Evolutionary conservation across 495 filamentous ascomycete genomes (phyloP).

Genomic region (Neurospora tetrasperma): DNA sequence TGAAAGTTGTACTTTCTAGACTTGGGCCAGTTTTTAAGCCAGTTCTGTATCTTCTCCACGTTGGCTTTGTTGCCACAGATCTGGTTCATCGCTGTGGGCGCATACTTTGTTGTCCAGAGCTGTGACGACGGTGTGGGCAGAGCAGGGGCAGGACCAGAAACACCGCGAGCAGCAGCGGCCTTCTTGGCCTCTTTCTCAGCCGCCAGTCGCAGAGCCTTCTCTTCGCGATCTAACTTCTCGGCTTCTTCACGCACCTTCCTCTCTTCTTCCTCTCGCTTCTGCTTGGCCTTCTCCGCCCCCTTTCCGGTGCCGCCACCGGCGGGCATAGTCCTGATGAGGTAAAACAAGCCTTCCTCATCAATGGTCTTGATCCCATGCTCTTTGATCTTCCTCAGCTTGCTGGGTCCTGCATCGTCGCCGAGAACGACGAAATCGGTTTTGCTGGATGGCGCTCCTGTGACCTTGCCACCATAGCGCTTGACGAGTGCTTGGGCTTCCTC

Average conservation of each 20-base stretch:
- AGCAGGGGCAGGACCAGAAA: constrained; percentile 23
- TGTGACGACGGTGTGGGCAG: constrained; percentile 47
- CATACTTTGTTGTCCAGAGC: constrained; percentile 95
- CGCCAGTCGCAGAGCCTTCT: constrained; percentile 43
- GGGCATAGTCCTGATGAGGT: constrained; percentile 73
- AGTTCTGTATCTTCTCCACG: constrained; percentile 81
- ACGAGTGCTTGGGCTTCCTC: constrained; percentile 82
- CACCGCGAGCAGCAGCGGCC: constrained; percentile 33
- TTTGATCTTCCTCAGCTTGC: constrained; percentile 81
- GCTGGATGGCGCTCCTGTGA: constrained; percentile 71
- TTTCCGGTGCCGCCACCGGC: constrained; percentile 78
- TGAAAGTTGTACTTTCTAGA: constrained; percentile 65
- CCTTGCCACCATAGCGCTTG: constrained; percentile 88
- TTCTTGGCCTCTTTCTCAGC: constrained; percentile 38
- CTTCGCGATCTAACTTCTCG: constrained; percentile 66
- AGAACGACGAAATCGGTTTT: constrained; percentile 94
- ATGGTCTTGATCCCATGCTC: constrained; percentile 76
- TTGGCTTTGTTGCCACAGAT: constrained; percentile 91
- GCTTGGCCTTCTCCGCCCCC: constrained; percentile 71
- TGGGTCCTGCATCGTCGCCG: constrained; percentile 83
- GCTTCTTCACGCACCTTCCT: constrained; percentile 68
- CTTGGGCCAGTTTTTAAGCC: constrained; percentile 75
- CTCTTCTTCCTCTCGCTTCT: constrained; percentile 73
- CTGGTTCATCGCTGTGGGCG: constrained; percentile 68
- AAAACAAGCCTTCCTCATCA: constrained; percentile 83